phyloP scores from a whole-genome alignment of 768 basidiomycete species.

The Leccinellum luteum region DNA sequence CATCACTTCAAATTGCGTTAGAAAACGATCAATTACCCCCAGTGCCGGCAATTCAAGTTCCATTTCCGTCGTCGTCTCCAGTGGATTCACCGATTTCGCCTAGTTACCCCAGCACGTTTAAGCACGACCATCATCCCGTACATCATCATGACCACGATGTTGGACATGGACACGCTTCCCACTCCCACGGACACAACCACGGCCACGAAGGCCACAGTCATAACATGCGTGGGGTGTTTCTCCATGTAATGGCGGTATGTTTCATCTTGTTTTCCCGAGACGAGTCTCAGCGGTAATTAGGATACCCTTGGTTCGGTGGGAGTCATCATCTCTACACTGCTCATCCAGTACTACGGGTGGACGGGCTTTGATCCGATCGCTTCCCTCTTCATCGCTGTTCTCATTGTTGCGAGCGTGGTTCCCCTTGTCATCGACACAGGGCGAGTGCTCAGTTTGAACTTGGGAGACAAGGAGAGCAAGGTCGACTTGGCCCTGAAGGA shows the following conservation, averaged over 20 bases:
- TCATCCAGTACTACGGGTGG: constrained; percentile 97
- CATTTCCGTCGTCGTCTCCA: constrained; percentile 27
- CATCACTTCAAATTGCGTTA: constrained; percentile 39
- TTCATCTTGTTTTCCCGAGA: neutral
- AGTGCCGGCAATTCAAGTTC: constrained; percentile 18
- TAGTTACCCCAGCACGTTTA: constrained; percentile 51
- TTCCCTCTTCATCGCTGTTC: constrained; percentile 89
- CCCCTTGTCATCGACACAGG: constrained; percentile 95
- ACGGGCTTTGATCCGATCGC: constrained; percentile 99
- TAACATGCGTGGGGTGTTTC: constrained; percentile 98
- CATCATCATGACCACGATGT: constrained; percentile 16
- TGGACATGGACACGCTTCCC: constrained; percentile 43
- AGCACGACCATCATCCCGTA: constrained; percentile 44
- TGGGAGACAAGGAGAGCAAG: constrained; percentile 56
- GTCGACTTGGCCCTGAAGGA: constrained; percentile 62
- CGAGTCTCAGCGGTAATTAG: constrained; percentile 36
- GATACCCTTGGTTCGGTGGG: constrained; percentile 97
- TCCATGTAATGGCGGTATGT: constrained; percentile 93
- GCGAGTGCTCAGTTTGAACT: constrained; percentile 80
- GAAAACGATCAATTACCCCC: constrained; percentile 21
- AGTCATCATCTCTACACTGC: constrained; percentile 93
- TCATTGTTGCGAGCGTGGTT: constrained; percentile 94
- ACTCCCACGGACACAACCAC: constrained; percentile 51
- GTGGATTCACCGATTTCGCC: constrained; percentile 61
- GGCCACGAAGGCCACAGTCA: constrained; percentile 87